Conservation (phyloP, 208 protist genomes). For the Leishmania tarentolae region DNA sequence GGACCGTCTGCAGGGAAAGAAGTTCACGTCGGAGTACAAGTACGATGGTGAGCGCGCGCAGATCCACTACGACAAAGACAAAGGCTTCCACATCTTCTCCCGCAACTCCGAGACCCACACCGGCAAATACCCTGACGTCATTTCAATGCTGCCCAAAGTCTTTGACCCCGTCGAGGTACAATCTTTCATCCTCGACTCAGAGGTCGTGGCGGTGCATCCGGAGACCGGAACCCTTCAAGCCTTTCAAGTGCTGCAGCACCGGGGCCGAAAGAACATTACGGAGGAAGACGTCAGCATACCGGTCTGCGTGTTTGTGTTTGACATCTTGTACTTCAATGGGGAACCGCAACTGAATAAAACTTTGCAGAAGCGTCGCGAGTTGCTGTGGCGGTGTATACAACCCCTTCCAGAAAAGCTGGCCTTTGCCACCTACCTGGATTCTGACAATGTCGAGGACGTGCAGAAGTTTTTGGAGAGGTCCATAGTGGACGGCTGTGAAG, state of each 20-base stretch:
- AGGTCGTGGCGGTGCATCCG: slow-evolving; percentile 97
- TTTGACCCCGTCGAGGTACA: slow-evolving; percentile 68
- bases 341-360: slow-evolving; percentile 85
- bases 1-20: slow-evolving; percentile 74
- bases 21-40: slow-evolving; percentile 99
- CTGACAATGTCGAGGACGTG: slow-evolving; percentile 93
- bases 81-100: slow-evolving; percentile 95
- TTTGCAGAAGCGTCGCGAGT: slow-evolving; percentile 80
- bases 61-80: slow-evolving; percentile 87
- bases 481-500: slow-evolving; percentile 93
- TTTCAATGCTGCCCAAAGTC: slow-evolving; percentile 71
- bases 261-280: slow-evolving; percentile 92
- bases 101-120: slow-evolving; percentile 98
- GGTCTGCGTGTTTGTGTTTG: slow-evolving; percentile 99
- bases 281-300: slow-evolving; percentile 94
- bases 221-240: slow-evolving; percentile 92
- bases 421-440: slow-evolving; percentile 91
- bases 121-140: slow-evolving; percentile 98
- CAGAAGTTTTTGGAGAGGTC: slow-evolving; percentile 95
- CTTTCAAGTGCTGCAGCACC: slow-evolving; percentile 95
- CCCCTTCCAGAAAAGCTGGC: slow-evolving; percentile 83
- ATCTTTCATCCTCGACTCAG: slow-evolving; percentile 99
- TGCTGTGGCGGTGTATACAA: slow-evolving; percentile 65
- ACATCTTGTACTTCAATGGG: slow-evolving; percentile 99
- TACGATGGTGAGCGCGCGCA: slow-evolving; percentile 99